phyloP scores from a whole-genome alignment of 2,329 filamentous ascomycete species.

The Alternaria hordeiaustralica region DNA sequence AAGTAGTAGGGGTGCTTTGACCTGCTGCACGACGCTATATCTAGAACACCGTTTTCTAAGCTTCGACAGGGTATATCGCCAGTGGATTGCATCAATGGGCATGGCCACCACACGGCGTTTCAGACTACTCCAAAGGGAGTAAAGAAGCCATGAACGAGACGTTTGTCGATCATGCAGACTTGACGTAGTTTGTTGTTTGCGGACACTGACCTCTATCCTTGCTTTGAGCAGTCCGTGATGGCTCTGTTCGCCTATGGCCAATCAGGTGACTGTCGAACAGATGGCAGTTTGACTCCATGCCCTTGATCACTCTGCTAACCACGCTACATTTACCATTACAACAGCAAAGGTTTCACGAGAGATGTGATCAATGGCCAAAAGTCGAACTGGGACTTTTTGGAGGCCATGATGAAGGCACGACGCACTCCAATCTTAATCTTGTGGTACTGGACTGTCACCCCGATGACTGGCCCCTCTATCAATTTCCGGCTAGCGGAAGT shows the following conservation, averaged over 20 bases:
- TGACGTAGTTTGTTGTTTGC: conserved; percentile 41
- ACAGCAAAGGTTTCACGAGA: conserved; percentile 29
- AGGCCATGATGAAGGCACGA: conserved; percentile 28
- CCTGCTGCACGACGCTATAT: conserved; percentile 40
- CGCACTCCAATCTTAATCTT: conserved; percentile 44
- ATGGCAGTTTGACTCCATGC: conserved; percentile 39
- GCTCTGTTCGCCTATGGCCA: conserved; percentile 47
- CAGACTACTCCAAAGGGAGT: conserved; percentile 32
- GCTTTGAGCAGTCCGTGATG: conserved; percentile 44
- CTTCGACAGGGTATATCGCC: conserved; percentile 36
- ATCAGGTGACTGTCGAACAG: conserved; percentile 42
- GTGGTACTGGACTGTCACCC: conserved; percentile 37
- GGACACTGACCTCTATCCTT: conserved; percentile 47
- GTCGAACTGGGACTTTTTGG: conserved; percentile 36
- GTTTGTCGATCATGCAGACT: conserved; percentile 40
- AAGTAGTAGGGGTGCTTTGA: conserved; percentile 37
- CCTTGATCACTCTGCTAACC: conserved; percentile 50
- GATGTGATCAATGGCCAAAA: conserved; percentile 41
- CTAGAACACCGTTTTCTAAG: conserved; percentile 35
- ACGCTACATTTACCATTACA: conserved; percentile 44
- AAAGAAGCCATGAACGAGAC: conserved; percentile 42
- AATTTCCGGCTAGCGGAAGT: conserved; percentile 39
- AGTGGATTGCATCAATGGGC: conserved; percentile 43
- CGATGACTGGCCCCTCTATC: conserved; percentile 33
- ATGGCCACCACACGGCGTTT: conserved; percentile 45